Conservation (phyloP, 2,329 filamentous ascomycete genomes). For the Colletotrichum cordylinicola region DNA sequence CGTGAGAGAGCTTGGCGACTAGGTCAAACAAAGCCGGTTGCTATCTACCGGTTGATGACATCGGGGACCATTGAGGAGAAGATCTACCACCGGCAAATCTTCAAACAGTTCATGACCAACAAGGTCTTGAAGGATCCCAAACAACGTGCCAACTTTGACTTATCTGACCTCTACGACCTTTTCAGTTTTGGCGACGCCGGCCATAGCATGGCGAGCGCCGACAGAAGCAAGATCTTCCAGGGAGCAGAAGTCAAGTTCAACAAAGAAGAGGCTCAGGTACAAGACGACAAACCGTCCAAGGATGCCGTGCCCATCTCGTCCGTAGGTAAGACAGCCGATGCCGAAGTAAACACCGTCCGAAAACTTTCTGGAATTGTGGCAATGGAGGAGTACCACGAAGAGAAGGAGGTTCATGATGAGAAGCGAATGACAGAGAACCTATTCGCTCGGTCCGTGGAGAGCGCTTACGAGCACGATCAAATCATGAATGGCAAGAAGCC, state of each 20-base stretch:
- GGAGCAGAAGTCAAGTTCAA: constrained; percentile 73
- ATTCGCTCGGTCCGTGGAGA: constrained; percentile 86
- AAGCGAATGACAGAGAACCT: constrained; percentile 87
- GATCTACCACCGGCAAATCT: constrained; percentile 98
- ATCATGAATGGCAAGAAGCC: constrained; percentile 81
- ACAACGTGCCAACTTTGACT: constrained; percentile 87
- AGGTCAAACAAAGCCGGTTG: constrained; percentile 93
- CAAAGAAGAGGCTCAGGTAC: constrained; percentile 24
- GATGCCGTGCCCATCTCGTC: constrained; percentile 15
- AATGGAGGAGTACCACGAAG: constrained; percentile 67
- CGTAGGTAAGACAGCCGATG: not conserved
- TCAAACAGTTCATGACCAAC: constrained; percentile 97
- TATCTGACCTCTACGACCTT: constrained; percentile 89
- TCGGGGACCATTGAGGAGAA: constrained; percentile 98
- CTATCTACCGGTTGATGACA: constrained; percentile 97
- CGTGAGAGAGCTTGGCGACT: constrained; percentile 95
- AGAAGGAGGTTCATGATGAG: constrained; percentile 62
- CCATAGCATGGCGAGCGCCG: constrained; percentile 68
- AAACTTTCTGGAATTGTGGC: constrained; percentile 66
- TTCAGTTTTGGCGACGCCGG: constrained; percentile 78
- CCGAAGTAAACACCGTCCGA: constrained; percentile 45
- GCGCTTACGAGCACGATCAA: constrained; percentile 90
- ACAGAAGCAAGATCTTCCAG: constrained; percentile 86
- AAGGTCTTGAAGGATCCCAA: constrained; percentile 95
- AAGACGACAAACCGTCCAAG: constrained; percentile 26